Conservation (phyloP, 805 yeast species). For the Saturnispora quitensis region DNA sequence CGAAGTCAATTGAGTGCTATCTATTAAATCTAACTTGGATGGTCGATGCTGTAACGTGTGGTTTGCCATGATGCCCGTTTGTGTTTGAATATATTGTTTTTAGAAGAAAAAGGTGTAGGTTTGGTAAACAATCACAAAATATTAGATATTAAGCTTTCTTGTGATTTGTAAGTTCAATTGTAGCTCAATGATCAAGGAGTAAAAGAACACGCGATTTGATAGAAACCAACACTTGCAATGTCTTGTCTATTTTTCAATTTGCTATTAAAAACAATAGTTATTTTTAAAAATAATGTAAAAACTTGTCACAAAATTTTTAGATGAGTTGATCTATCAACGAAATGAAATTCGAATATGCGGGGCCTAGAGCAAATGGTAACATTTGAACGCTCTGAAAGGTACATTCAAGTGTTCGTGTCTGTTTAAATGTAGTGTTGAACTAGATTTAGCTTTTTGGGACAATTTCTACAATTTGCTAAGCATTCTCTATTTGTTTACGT, state of each 20-base stretch:
- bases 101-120: neutral
- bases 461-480: neutral
- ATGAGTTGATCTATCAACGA: neutral
- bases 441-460: no score
- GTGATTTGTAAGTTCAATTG: neutral
- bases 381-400: no score
- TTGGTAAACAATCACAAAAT: neutral
- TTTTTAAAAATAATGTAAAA: neutral
- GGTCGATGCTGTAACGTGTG: conserved; percentile 11
- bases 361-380: no score
- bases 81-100: no score
- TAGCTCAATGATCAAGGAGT: neutral
- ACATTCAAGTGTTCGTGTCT: no score
- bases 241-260: neutral
- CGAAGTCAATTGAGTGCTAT: conserved; percentile 39
- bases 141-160: neutral
- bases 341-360: neutral
- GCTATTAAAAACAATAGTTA: neutral
- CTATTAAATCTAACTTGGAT: conserved; percentile 40
- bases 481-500: neutral
- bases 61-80: neutral
- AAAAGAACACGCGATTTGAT: neutral
- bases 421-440: no score
- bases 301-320: neutral
- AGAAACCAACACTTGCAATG: neutral